Percentiles rank a stretch among this genome's conserved stretches.
These are phyloP conservation scores for Lycium barbarum DNA, from an alignment of 257 asterid genomes.

Conservation along the genomic window DNA sequence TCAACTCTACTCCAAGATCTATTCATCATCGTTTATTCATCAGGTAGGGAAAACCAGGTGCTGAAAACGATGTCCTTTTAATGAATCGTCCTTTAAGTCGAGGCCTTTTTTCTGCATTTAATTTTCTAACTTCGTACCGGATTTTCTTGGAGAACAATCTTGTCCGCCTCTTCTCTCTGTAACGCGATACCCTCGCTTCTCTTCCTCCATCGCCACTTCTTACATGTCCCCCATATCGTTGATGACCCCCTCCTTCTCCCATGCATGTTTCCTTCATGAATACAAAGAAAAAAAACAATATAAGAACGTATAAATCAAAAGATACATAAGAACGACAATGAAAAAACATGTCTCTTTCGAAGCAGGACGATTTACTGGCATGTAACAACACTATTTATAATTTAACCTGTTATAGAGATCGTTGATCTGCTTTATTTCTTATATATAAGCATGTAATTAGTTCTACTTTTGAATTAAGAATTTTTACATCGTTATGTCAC, in stretches of 20 bases:
- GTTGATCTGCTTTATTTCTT: neutral
- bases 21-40: constrained; percentile 29
- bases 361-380: neutral
- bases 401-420: too few relatives aligned
- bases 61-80: constrained; percentile 51
- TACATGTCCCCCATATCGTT: constrained; percentile 21
- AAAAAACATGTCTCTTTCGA: neutral
- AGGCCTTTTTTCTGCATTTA: constrained; percentile 87
- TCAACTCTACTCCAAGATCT: neutral
- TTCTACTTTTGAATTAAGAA: neutral
- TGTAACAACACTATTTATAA: neutral
- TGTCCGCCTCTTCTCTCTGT: constrained; percentile 75
- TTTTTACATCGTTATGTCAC: too few relatives aligned
- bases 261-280: neutral
- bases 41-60: constrained; percentile 38
- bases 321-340: too few relatives aligned
- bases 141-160: constrained; percentile 81
- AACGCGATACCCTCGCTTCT: constrained; percentile 70
- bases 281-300: neutral
- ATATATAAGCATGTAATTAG: neutral
- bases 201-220: constrained; percentile 50
- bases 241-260: constrained; percentile 30
- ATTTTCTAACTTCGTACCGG: constrained; percentile 74
- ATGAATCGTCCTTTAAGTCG: constrained; percentile 80
- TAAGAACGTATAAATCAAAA: neutral